Evolutionary conservation across 352 stramenopile species (phyloP).

Genomic region (Globisporangium emineosum): DNA sequence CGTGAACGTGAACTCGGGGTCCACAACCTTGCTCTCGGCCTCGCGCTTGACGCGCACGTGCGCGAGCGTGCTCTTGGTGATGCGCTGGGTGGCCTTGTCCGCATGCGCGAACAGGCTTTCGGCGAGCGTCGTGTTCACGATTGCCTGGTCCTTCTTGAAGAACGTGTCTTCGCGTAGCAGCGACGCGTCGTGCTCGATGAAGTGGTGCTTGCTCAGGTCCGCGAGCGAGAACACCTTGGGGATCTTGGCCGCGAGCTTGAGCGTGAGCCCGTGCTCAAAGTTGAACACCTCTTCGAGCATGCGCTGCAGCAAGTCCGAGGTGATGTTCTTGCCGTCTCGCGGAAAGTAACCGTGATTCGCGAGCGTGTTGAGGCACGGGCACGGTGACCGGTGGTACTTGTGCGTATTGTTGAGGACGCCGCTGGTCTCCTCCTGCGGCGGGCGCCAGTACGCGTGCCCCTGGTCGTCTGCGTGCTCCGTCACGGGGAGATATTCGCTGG

Average conservation of each 20-base stretch:
- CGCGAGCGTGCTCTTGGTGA: slow-evolving; percentile 41
- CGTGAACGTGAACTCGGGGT: slow-evolving; percentile 44
- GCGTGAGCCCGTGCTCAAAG: too few relatives aligned
- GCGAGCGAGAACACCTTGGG: slow-evolving; percentile 50
- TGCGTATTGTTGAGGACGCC: slow-evolving; percentile 42
- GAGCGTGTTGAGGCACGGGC: slow-evolving; percentile 62
- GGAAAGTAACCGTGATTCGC: slow-evolving; percentile 70
- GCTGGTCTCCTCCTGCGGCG: slow-evolving; percentile 30
- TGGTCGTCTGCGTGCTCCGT: slow-evolving; percentile 10
- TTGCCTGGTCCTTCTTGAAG: slow-evolving; percentile 37
- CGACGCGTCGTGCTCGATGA: slow-evolving; percentile 73
- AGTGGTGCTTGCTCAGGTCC: slow-evolving; percentile 51
- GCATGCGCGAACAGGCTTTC: slow-evolving; percentile 31
- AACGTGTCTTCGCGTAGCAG: slow-evolving; percentile 57
- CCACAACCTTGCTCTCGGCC: slow-evolving; percentile 27
- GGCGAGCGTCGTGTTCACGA: slow-evolving; percentile 46
- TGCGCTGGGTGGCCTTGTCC: slow-evolving; percentile 15
- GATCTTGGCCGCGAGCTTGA: too few relatives aligned
- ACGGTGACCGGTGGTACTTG: slow-evolving; percentile 52
- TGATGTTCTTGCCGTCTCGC: slow-evolving; percentile 56
- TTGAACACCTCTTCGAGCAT: slow-evolving; percentile 50
- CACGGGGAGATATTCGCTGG: not conserved
- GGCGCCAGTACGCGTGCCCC: slow-evolving; percentile 50
- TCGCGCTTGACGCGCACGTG: slow-evolving; percentile 49
- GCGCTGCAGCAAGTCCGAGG: slow-evolving; percentile 29